Percentiles rank a stretch among this genome's conserved stretches.
Conservation (phyloP, 1,284 basidiomycete species). For the Cryptococcus sp. region DNA sequence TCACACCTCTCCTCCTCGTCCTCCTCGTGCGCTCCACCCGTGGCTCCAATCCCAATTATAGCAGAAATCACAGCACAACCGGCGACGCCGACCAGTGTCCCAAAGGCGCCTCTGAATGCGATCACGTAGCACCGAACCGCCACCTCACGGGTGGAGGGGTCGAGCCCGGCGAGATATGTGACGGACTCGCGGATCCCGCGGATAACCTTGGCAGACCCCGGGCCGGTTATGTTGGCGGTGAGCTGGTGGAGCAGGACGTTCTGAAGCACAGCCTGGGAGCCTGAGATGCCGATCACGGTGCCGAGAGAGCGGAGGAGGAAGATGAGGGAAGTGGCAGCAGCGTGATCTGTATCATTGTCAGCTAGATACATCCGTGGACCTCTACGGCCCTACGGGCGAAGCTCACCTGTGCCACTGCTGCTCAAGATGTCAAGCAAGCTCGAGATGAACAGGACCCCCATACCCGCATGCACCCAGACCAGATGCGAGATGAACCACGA, state of each 20-base stretch:
- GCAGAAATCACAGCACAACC: slow-evolving; percentile 4
- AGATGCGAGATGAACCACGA: slow-evolving; percentile 15
- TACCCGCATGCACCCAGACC: slow-evolving; percentile 24
- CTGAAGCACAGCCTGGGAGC: slow-evolving; percentile 24
- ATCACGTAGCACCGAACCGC: slow-evolving; percentile 12
- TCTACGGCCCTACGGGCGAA: background rate
- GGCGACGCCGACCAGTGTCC: slow-evolving; percentile 5
- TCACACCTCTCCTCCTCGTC: background rate
- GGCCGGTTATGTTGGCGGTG: slow-evolving; percentile 5
- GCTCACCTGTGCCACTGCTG: slow-evolving; percentile 21
- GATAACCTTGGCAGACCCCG: slow-evolving; percentile 9
- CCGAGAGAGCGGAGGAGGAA: slow-evolving; percentile 23
- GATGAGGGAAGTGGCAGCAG: slow-evolving; percentile 21
- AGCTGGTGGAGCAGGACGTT: slow-evolving; percentile 16
- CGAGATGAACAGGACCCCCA: slow-evolving; percentile 26
- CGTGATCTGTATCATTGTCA: slow-evolving; percentile 17
- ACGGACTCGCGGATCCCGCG: slow-evolving; percentile 17
- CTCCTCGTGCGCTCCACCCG: slow-evolving; percentile 1
- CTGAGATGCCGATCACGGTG: slow-evolving; percentile 19
- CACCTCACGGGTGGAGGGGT: background rate
- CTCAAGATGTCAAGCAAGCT: slow-evolving; percentile 23
- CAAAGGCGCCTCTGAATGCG: slow-evolving; percentile 18
- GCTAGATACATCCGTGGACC: background rate
- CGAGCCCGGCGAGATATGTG: slow-evolving; percentile 11
- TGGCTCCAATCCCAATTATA: slow-evolving; percentile 6